Conservation (phyloP, 768 basidiomycete species). For the Coprinopsis marcescibilis region DNA sequence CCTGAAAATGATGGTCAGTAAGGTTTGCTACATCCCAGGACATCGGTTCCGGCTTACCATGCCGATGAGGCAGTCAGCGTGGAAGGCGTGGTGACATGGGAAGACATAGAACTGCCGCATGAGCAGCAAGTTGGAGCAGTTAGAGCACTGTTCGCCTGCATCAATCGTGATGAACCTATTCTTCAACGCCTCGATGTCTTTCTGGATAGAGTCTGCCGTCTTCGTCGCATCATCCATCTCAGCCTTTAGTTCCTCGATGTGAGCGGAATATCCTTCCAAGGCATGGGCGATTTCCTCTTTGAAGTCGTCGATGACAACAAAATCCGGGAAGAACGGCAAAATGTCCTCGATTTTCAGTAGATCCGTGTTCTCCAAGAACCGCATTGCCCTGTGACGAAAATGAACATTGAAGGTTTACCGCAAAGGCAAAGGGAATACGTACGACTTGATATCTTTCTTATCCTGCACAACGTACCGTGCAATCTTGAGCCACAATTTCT, state of each 20-base stretch:
- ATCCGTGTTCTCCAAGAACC: slow-evolving; percentile 90
- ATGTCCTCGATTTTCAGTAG: slow-evolving; percentile 98
- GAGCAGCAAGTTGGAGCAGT: slow-evolving; percentile 70
- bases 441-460: slow-evolving; percentile 98
- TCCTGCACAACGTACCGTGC: slow-evolving; percentile 98
- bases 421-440: slow-evolving; percentile 27
- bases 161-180: slow-evolving; percentile 92
- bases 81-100: slow-evolving; percentile 96
- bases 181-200: slow-evolving; percentile 79
- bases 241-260: slow-evolving; percentile 81
- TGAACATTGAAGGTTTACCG: slow-evolving; percentile 1
- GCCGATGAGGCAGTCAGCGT: slow-evolving; percentile 93
- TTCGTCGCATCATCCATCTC: slow-evolving; percentile 97
- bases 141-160: slow-evolving; percentile 78
- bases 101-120: slow-evolving; percentile 97
- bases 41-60: slow-evolving; percentile 53
- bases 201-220: slow-evolving; percentile 89
- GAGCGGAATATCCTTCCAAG: slow-evolving; percentile 86
- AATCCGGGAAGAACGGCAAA: slow-evolving; percentile 98
- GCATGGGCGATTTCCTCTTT: slow-evolving; percentile 98
- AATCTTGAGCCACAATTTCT: slow-evolving; percentile 97
- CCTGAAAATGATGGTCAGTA: slow-evolving; percentile 43
- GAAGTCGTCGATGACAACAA: slow-evolving; percentile 98
- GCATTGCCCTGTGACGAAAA: slow-evolving; percentile 72
- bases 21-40: neutral